Conservation (phyloP, 164 flowering plant species). For the Macadamia integrifolia region DNA sequence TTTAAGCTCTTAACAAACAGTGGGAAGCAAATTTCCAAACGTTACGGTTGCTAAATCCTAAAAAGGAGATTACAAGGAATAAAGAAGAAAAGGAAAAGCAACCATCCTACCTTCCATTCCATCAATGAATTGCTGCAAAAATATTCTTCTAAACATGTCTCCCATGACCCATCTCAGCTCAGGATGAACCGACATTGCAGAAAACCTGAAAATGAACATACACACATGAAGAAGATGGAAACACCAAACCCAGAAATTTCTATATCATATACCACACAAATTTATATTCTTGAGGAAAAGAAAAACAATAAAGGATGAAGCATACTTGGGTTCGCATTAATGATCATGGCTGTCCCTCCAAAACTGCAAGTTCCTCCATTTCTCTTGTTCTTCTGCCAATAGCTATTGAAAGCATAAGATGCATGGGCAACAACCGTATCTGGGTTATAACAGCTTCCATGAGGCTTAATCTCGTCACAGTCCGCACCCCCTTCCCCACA, state of each 20-base stretch:
- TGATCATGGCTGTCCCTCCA: slow-evolving; percentile 89
- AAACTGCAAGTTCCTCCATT: slow-evolving; percentile 81
- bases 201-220: slow-evolving; percentile 28
- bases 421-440: slow-evolving; percentile 75
- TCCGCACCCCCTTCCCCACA: slow-evolving; percentile 89
- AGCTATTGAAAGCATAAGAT: slow-evolving; percentile 91
- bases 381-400: slow-evolving; percentile 79
- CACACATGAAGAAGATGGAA: neutral
- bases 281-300: neutral
- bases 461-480: slow-evolving; percentile 60
- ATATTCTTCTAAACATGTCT: neutral
- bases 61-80: neutral
- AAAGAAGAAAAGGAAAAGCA: too few species aligned
- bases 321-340: slow-evolving; percentile 85
- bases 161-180: slow-evolving; percentile 7
- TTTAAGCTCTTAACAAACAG: neutral
- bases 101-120: too few species aligned
- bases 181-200: slow-evolving; percentile 37
- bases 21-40: neutral
- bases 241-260: neutral
- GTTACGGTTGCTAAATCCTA: neutral
- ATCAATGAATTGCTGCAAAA: neutral
- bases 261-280: neutral
- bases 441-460: slow-evolving; percentile 69
- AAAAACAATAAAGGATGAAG: neutral